Base-by-base conservation (phyloP, 169 alveolate genomes). In the Cryptosporidium parvum region DNA sequence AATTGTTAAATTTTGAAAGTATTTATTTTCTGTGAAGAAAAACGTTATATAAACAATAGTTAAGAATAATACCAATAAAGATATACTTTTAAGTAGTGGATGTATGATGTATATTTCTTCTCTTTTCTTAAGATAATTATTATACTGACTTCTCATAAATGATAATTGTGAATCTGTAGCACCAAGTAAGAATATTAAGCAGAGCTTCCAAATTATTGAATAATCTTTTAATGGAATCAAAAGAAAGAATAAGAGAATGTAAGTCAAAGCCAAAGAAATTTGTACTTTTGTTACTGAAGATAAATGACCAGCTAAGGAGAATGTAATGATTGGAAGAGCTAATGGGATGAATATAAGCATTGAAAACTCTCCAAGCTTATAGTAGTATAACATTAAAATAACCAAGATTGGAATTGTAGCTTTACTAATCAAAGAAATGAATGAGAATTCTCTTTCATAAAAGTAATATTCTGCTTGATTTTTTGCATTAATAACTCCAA, bases 141-240 rank as follows among this genome's bases (percentile, higher is more conserved):
- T 35, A 29, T 65, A 33, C 16, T 65, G 72, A 0, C 52, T 65
- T 65, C 72, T 65, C 72, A 65, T 37, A 33, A 37, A 33, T 35
- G 72, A 65, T 3, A 65, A 29, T 37, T 31, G 72, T 45, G 70
- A 1, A 29, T 72, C 85, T 1, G 62, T 45, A 52, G n/a, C 16
- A 12, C 85, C 85, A 45, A 72, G 70, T 18, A 72, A 18, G 31
- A 72, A 72, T 29, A 72, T 72, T 52, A 72, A 29, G 29, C 69
- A 33, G 6, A 52, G 51, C 48, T 72, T 72, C 85, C 85, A 72
- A 18, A 26, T 72, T 21, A 72, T n/a, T 29, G 85, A 35, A n/a
- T 72, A 23, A n/a, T 48, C 51, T 29, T 45, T 37, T 23, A 72
- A 52, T 14, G 48, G 39, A 53, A 72, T 56, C 12, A 72, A 35